Percentiles rank a stretch among this genome's conserved stretches.
phyloP scores from a whole-genome alignment of 225 moss, liverwort and hornwort species.

The Pseudoscleropodium purum region DNA sequence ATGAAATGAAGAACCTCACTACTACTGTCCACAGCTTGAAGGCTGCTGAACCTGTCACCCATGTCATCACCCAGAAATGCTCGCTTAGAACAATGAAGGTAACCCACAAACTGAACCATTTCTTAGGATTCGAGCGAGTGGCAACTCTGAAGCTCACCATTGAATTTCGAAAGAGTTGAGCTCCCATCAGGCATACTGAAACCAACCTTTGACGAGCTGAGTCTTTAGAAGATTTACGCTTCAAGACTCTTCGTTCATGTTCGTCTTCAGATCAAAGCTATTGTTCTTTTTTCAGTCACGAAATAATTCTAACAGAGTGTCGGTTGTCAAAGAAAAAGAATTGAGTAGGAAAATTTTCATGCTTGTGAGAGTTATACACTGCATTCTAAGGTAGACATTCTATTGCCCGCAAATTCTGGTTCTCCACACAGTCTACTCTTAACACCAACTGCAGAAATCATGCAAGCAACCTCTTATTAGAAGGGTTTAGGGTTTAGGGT shows the following conservation, averaged over 20 bases:
- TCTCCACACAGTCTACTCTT: not conserved
- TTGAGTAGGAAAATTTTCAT: not conserved
- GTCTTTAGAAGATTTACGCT: not conserved
- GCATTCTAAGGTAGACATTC: not conserved
- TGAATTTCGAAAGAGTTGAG: not conserved
- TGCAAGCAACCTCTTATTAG: not conserved
- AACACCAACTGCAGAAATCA: not conserved
- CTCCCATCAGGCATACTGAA: not conserved
- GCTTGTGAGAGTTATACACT: not conserved
- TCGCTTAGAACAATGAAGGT: not conserved
- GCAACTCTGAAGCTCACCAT: not conserved
- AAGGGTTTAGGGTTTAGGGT: not conserved
- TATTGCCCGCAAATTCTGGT: not conserved
- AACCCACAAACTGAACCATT: not conserved
- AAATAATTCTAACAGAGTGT: not conserved
- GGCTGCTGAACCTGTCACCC: not conserved
- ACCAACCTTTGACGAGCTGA: not conserved
- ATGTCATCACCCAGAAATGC: conserved; percentile 2
- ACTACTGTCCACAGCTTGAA: not conserved
- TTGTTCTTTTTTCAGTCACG: not conserved
- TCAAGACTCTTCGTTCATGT: not conserved
- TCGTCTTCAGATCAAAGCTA: not conserved
- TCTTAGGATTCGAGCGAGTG: no score
- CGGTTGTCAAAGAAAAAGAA: not conserved
- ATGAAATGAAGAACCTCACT: not conserved